Evolutionary conservation across 1,139 yeast genomes (phyloP), one percentile per base, ranked within the genome.

Genomic region (Nadsonia commutata): DNA sequence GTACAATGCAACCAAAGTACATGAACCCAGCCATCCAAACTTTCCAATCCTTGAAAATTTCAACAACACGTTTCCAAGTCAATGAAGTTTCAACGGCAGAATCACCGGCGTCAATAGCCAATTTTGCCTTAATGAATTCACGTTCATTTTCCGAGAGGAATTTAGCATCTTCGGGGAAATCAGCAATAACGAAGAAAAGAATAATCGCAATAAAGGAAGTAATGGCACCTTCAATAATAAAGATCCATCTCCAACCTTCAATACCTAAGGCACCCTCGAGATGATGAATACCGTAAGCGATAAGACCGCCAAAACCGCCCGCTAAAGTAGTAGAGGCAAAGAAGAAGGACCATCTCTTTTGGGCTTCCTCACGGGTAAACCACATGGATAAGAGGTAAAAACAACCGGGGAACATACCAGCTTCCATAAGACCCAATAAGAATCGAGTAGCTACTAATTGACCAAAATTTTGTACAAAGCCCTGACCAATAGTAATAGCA

Each of bases 271-370:
- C 58, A 13, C 76, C 76, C 49, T 70, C 64, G 48, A 77, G 58
- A 45, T 68, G 72, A 54, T 71, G 61, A 43, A 76, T 70, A 44
- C 78, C 78, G 43, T 72, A 75, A 21, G 83, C 83, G 47, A 83
- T 71, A 43, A 84, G 74, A 46, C 94, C 93, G 45, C 85, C 81
- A 60, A 82, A 81, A 3, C 88, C 94, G 56, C 90, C 86, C 20
- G 88, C 81, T 47, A 80, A 67, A 52, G 80, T 72, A 13, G 84
- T 76, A 41, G 84, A 80, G 39, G 80, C 47, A 61, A 80, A 80
- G 59, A 80, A 80, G 42, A 76, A 71, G 11, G 80, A 72, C 56
- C 77, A 78, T 45, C 90, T 64, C 55, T 76, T 71, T 58, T 78
- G 86, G 16, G 83, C 74, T 59, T 80, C 88, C 16, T 60, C 63